phyloP scores from a whole-genome alignment of 176 grass and related monocot species.

The Aegilops bicornis region DNA sequence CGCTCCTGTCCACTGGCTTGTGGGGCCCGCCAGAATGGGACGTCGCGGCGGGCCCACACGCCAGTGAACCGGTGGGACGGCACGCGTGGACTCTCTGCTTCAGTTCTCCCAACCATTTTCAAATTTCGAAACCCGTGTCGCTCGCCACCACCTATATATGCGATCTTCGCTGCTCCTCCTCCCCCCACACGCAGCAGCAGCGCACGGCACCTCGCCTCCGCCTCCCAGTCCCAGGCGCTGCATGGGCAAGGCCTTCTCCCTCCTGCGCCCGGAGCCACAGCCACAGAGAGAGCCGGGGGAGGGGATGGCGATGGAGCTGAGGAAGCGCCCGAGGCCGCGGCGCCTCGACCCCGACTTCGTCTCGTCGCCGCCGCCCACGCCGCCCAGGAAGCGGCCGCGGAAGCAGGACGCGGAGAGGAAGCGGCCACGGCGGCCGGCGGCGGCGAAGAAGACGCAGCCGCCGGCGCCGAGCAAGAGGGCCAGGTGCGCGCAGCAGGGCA shows the following conservation, averaged over 20 bases:
- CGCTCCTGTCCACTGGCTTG: neutral
- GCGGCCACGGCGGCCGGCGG: neutral
- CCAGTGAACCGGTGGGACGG: slow-evolving; percentile 9
- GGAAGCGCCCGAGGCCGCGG: slow-evolving; percentile 38
- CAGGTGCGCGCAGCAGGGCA: neutral
- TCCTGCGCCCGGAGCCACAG: slow-evolving; percentile 22
- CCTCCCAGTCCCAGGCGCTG: slow-evolving; percentile 26
- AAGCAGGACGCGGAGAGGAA: slow-evolving; percentile 2
- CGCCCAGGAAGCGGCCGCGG: slow-evolving; percentile 38
- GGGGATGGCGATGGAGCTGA: slow-evolving; percentile 34
- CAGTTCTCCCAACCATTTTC: slow-evolving; percentile 37
- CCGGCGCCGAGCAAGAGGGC: slow-evolving; percentile 24
- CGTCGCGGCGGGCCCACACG: neutral
- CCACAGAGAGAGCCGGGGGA: slow-evolving; percentile 22
- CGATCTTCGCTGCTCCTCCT: neutral
- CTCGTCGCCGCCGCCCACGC: slow-evolving; percentile 20
- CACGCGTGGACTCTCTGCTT: neutral
- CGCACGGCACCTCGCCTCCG: slow-evolving; percentile 28
- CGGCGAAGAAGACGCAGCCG: too few species aligned
- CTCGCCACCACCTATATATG: slow-evolving; percentile 45
- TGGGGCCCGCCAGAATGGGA: neutral
- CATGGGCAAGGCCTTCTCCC: slow-evolving; percentile 59
- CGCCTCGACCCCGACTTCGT: slow-evolving; percentile 49
- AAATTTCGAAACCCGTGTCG: slow-evolving; percentile 47
- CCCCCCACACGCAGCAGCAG: slow-evolving; percentile 7